Conservation (phyloP, 768 basidiomycete genomes). For the Arthromyces matolae region DNA sequence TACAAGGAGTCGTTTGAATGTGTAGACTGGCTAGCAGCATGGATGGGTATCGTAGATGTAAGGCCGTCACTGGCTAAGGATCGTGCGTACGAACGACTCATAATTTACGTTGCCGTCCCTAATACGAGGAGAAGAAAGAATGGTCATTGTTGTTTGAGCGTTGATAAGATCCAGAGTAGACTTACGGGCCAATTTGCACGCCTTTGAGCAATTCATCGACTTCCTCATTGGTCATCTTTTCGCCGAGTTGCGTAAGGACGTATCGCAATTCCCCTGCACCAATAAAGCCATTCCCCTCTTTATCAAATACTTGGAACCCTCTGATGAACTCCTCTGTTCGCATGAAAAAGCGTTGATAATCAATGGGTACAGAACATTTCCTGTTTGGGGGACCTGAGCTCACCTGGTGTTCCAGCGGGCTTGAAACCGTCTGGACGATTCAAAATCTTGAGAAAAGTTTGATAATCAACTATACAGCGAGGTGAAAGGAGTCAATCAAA, state of each 20-base stretch:
- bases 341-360: constrained; percentile 4
- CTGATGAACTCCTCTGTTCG: constrained; percentile 93
- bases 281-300: constrained; percentile 89
- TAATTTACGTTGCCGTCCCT: constrained; percentile 98
- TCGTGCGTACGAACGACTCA: constrained; percentile 93
- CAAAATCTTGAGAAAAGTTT: constrained; percentile 84
- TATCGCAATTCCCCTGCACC: constrained; percentile 91
- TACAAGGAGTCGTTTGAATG: too few relatives aligned
- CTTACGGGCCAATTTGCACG: constrained; percentile 85
- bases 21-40: constrained; percentile 3
- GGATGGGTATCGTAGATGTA: constrained; percentile 3
- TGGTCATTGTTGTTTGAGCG: too few relatives aligned
- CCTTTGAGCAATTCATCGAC: constrained; percentile 97
- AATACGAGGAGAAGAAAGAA: background rate
- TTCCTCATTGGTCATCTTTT: constrained; percentile 98
- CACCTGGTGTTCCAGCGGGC: constrained; percentile 51
- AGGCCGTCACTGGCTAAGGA: constrained; percentile 71
- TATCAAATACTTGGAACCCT: constrained; percentile 98
- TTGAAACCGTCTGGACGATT: constrained; percentile 97
- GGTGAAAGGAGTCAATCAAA: too few relatives aligned
- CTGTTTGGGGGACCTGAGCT: background rate
- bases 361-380: background rate
- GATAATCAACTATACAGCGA: constrained; percentile 77
- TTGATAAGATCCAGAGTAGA: too few relatives aligned
- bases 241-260: constrained; percentile 92